These are phyloP conservation scores for Sphagnum contortum DNA, from an alignment of 225 moss, liverwort and hornwort species.

Conservation along the genomic window DNA sequence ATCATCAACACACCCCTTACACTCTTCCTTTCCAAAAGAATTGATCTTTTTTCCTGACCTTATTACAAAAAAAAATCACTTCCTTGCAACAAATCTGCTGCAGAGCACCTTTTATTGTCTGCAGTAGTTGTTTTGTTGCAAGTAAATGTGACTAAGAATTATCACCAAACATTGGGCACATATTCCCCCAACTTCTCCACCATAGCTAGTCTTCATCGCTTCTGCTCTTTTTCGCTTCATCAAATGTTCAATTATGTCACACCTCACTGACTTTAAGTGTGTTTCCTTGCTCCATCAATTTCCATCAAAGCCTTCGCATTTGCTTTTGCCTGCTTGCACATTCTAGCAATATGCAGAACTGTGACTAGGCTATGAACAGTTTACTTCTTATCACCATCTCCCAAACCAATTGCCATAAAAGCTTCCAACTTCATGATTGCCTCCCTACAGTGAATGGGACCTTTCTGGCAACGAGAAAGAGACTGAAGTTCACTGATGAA, in stretches of 20 bases:
- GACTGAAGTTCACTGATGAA: background rate
- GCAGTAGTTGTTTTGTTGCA: constrained; percentile 13
- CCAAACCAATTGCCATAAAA: background rate
- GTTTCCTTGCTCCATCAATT: constrained; percentile 8
- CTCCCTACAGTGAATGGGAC: constrained; percentile 6
- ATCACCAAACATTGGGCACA: background rate
- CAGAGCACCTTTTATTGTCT: background rate
- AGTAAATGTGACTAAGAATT: constrained; percentile 29
- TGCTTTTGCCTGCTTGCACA: constrained; percentile 11
- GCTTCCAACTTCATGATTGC: background rate
- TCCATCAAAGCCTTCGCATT: constrained; percentile 2
- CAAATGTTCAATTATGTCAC: constrained; percentile 1
- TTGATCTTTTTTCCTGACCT: constrained; percentile 34
- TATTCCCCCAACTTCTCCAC: constrained; percentile 4
- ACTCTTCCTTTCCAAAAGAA: constrained; percentile 5
- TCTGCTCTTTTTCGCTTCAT: background rate
- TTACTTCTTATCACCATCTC: constrained; percentile 3
- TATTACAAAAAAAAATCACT: constrained; percentile 39
- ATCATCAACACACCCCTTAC: no score
- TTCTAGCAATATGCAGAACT: constrained; percentile 10
- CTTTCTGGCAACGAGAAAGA: constrained; percentile 2
- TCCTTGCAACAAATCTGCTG: constrained; percentile 8
- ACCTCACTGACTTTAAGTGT: constrained; percentile 6
- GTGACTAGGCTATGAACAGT: background rate
- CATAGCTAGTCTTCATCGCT: background rate